Conservation (phyloP, 331 rosid genomes). For the Malus hybrid region DNA sequence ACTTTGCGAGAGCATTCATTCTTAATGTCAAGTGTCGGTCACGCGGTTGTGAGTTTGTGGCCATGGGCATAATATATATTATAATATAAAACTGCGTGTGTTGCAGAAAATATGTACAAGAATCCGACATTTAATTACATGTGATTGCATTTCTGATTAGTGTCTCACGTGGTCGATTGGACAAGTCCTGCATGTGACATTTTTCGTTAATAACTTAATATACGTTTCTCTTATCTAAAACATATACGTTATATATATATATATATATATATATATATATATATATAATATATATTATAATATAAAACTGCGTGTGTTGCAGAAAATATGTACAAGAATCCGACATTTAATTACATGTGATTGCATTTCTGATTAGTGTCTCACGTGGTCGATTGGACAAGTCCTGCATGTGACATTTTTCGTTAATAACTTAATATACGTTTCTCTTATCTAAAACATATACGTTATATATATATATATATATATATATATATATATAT, state of each 20-base stretch:
- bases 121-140: background rate
- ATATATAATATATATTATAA: too few species aligned
- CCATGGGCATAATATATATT: background rate
- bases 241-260: too few species aligned
- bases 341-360: background rate
- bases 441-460: too few species aligned
- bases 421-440: background rate
- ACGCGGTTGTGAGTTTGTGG: slow-evolving; percentile 4
- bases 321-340: background rate
- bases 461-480: too few species aligned
- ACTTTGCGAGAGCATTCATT: slow-evolving; percentile 30
- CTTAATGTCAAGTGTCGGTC: slow-evolving; percentile 41
- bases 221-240: too few species aligned
- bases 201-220: background rate
- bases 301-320: too few species aligned
- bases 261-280: too few species aligned
- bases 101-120: background rate
- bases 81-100: too few species aligned
- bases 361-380: background rate
- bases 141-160: background rate
- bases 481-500: too few species aligned
- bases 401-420: too few species aligned
- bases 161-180: background rate
- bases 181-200: too few species aligned
- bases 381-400: background rate